Conservation (phyloP, 345 rosid genomes). For the Hypericum androsaemum region DNA sequence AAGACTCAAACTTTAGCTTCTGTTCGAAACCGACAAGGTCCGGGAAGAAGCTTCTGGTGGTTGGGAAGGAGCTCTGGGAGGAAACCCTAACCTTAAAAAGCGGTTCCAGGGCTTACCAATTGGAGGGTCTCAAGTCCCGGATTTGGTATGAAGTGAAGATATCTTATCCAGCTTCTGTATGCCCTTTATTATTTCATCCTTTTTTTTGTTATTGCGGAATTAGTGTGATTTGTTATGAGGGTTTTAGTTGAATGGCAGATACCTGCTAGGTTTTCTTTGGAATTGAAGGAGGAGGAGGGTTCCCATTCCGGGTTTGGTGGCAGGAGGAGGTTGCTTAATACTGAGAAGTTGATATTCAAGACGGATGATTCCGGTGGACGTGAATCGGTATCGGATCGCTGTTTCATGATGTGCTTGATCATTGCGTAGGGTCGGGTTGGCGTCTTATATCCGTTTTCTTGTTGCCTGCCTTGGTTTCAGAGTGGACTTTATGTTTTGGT, state of each 20-base stretch:
- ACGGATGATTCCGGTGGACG: conserved; percentile 22
- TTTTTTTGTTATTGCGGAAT: too few relatives aligned
- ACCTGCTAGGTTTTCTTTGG: conserved; percentile 60
- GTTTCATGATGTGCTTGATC: conserved; percentile 1
- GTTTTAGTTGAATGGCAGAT: conserved; percentile 27
- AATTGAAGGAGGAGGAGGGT: conserved; percentile 35
- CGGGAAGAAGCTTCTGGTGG: too few relatives aligned
- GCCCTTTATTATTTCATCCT: too few relatives aligned
- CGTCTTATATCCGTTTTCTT: conserved; percentile 2
- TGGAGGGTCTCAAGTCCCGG: too few relatives aligned
- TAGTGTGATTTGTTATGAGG: too few relatives aligned
- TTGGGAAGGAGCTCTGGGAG: too few relatives aligned
- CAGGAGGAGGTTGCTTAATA: conserved; percentile 45
- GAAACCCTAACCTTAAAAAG: too few relatives aligned
- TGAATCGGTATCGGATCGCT: conserved; percentile 30
- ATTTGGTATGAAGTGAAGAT: too few relatives aligned
- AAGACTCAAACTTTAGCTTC: too few relatives aligned
- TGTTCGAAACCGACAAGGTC: too few relatives aligned
- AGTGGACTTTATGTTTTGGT: conserved; percentile 43
- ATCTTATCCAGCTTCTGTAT: too few relatives aligned
- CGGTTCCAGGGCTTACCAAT: too few relatives aligned
- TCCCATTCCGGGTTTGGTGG: conserved; percentile 19
- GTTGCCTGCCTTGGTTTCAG: conserved; percentile 17
- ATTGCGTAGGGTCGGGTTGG: neutral
- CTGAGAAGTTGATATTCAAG: conserved; percentile 56